phyloP scores from a whole-genome alignment of 1,284 basidiomycete genomes.

The Sporisorium graminicola region DNA sequence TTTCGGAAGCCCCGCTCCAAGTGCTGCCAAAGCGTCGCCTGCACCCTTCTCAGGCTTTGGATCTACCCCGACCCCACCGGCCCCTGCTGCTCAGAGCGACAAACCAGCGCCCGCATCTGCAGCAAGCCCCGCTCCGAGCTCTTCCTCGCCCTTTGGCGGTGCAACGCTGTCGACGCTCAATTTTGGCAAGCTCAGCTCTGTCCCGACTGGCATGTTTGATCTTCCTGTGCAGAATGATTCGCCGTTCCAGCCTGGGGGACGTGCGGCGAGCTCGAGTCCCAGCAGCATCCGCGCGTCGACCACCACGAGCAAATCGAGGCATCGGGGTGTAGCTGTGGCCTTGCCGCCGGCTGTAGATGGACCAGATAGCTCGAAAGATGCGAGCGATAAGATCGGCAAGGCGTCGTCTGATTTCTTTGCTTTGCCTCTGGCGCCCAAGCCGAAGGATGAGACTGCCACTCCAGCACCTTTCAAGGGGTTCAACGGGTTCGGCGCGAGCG shows the following conservation, averaged over 20 bases:
- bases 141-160: conserved; percentile 26
- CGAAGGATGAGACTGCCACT: conserved; percentile 11
- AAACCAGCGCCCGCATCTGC: conserved; percentile 11
- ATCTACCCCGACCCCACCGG: conserved; percentile 2
- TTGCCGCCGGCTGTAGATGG: conserved; percentile 22
- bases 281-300: conserved; percentile 24
- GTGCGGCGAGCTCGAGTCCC: conserved; percentile 33
- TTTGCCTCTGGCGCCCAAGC: conserved; percentile 15
- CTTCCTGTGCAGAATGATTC: conserved; percentile 32
- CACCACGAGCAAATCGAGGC: conserved; percentile 28
- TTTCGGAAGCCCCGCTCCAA: conserved; percentile 13
- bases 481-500: conserved; percentile 20
- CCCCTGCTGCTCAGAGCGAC: conserved; percentile 2
- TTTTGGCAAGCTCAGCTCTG: conserved; percentile 35
- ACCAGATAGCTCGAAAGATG: not conserved
- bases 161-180: conserved; percentile 19
- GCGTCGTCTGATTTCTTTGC: conserved; percentile 43
- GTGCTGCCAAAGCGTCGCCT: conserved; percentile 12
- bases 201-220: conserved; percentile 43
- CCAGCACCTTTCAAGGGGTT: conserved; percentile 26
- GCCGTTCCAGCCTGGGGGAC: conserved; percentile 44
- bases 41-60: conserved; percentile 19
- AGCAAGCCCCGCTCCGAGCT: conserved; percentile 5
- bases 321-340: conserved; percentile 23
- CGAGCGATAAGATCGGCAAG: conserved; percentile 5